Conservation (phyloP, 805 yeast genomes). For the Ogataea paraovalis region DNA sequence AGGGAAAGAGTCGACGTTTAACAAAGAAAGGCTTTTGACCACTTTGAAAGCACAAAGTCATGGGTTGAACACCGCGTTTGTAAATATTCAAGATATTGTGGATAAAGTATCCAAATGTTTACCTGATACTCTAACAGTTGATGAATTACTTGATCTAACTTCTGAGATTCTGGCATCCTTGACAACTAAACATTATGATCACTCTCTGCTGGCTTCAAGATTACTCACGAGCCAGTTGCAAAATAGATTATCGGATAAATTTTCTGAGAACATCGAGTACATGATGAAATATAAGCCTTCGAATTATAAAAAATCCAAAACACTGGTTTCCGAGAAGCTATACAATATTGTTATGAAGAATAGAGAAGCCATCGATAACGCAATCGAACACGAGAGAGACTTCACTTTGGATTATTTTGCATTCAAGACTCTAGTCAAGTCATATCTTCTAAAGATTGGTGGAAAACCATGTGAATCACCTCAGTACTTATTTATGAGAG, state of each 20-base stretch:
- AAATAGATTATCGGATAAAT: slow-evolving; percentile 74
- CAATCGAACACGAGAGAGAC: slow-evolving; percentile 72
- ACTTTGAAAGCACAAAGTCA: slow-evolving; percentile 8
- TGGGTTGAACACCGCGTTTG: slow-evolving; percentile 40
- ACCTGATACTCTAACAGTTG: slow-evolving; percentile 43
- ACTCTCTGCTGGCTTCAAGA: slow-evolving; percentile 88
- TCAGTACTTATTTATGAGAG: slow-evolving; percentile 86
- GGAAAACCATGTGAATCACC: slow-evolving; percentile 84
- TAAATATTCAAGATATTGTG: slow-evolving; percentile 43
- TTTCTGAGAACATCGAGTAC: slow-evolving; percentile 64
- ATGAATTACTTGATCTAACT: slow-evolving; percentile 43
- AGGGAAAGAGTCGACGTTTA: slow-evolving; percentile 9
- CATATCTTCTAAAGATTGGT: slow-evolving; percentile 67
- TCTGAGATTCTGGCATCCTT: slow-evolving; percentile 94
- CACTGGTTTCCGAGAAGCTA: slow-evolving; percentile 61
- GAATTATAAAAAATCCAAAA: slow-evolving; percentile 54
- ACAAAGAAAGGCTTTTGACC: slow-evolving; percentile 5
- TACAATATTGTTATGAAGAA: slow-evolving; percentile 54
- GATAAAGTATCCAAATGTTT: slow-evolving; percentile 47
- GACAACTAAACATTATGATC: slow-evolving; percentile 93
- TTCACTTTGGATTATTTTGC: slow-evolving; percentile 80
- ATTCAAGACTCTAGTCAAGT: slow-evolving; percentile 84
- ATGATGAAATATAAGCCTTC: slow-evolving; percentile 71
- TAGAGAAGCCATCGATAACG: slow-evolving; percentile 57
- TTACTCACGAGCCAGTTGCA: slow-evolving; percentile 81